phyloP scores from a whole-genome alignment of 257 asterid species.

The Sherardia arvensis region DNA sequence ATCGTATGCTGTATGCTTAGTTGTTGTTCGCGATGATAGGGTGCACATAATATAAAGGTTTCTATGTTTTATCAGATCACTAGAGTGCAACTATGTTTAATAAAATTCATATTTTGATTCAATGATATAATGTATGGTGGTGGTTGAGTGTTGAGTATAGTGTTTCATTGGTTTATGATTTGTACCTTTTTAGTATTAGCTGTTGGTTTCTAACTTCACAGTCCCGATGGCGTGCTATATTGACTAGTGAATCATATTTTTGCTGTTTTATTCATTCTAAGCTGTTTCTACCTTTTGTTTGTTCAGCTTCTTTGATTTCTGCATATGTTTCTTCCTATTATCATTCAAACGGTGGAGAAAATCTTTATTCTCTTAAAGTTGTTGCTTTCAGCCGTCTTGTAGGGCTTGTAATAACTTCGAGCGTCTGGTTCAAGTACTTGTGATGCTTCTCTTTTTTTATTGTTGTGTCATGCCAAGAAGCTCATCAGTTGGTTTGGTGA shows the following conservation, averaged over 20 bases:
- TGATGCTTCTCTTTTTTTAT: too few species aligned
- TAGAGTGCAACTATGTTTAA: too few species aligned
- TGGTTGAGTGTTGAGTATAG: neutral
- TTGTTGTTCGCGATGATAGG: neutral
- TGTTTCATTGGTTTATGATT: neutral
- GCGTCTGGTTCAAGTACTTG: neutral
- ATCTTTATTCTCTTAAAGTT: neutral
- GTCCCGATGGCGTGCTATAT: neutral
- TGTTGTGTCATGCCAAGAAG: too few species aligned
- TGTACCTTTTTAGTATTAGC: neutral
- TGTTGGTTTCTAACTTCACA: too few species aligned
- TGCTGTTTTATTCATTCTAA: too few species aligned
- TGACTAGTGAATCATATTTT: neutral
- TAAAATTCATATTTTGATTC: neutral
- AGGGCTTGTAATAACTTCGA: neutral
- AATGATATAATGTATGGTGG: neutral
- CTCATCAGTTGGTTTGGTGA: too few species aligned
- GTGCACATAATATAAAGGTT: neutral
- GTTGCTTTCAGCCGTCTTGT: neutral
- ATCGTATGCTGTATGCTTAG: too few species aligned
- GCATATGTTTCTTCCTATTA: neutral
- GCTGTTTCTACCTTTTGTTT: too few species aligned
- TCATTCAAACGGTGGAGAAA: neutral
- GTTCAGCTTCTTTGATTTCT: neutral
- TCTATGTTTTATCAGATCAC: neutral